Conservation (phyloP, 1,139 yeast genomes). For the Blastobotrys aristatus region DNA sequence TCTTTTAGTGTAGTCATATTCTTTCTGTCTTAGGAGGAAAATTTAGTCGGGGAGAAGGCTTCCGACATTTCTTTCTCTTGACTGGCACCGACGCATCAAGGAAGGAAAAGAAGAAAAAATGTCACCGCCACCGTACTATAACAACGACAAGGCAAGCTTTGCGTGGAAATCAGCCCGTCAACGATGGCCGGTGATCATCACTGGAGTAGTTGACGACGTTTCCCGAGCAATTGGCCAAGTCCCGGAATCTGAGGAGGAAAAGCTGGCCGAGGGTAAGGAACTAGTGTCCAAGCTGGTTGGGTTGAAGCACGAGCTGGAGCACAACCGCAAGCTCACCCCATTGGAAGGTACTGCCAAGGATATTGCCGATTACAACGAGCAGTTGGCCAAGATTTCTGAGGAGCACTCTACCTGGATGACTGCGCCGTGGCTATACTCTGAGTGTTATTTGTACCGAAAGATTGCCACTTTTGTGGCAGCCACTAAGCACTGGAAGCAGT, state of each 20-base stretch:
- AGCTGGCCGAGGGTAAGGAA: slow-evolving; percentile 34
- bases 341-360: slow-evolving; percentile 27
- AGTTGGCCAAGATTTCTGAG: slow-evolving; percentile 39
- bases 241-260: slow-evolving; percentile 25
- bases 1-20: slow-evolving; percentile 17
- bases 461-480: slow-evolving; percentile 46
- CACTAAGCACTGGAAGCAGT: slow-evolving; percentile 47
- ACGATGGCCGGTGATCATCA: slow-evolving; percentile 84
- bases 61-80: not conserved
- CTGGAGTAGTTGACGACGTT: slow-evolving; percentile 62
- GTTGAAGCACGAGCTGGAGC: slow-evolving; percentile 33
- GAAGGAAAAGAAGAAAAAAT: not conserved
- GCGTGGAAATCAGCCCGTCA: slow-evolving; percentile 72
- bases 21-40: not conserved
- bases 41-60: not conserved
- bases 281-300: slow-evolving; percentile 36
- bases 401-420: slow-evolving; percentile 57
- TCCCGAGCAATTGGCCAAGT: slow-evolving; percentile 30
- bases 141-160: slow-evolving; percentile 69
- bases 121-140: slow-evolving; percentile 36
- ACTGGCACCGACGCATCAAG: not conserved
- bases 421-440: slow-evolving; percentile 92
- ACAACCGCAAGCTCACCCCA: slow-evolving; percentile 27
- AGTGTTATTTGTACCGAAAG: slow-evolving; percentile 74
- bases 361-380: slow-evolving; percentile 33